phyloP scores from a whole-genome alignment of 2,329 filamentous ascomycete genomes.

The Hortaea sp. region DNA sequence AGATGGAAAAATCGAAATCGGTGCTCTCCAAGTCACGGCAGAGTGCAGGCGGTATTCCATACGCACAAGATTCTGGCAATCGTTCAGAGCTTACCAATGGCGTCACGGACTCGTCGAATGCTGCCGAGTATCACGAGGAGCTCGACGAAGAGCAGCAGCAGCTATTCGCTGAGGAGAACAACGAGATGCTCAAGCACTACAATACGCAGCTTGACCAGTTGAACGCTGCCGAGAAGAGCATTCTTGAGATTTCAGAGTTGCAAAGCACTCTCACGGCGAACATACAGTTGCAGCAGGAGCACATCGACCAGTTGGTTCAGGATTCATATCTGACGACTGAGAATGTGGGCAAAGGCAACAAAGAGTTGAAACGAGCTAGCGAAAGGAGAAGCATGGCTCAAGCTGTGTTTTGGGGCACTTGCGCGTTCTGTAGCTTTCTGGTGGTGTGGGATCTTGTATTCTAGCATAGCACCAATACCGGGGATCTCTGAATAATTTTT shows the following conservation, averaged over 20 bases:
- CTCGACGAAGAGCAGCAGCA: slow-evolving; percentile 79
- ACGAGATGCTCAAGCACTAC: slow-evolving; percentile 85
- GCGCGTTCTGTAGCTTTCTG: slow-evolving; percentile 35
- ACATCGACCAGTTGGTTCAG: slow-evolving; percentile 78
- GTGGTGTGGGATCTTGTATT: slow-evolving; percentile 42
- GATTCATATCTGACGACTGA: slow-evolving; percentile 74
- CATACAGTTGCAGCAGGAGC: slow-evolving; percentile 72
- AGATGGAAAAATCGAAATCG: slow-evolving; percentile 83
- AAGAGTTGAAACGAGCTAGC: slow-evolving; percentile 74
- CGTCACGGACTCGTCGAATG: neutral
- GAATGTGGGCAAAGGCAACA: slow-evolving; percentile 83
- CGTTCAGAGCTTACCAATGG: neutral
- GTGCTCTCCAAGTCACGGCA: slow-evolving; percentile 55
- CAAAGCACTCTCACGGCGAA: slow-evolving; percentile 84
- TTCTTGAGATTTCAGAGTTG: slow-evolving; percentile 85
- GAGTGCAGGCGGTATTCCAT: slow-evolving; percentile 13
- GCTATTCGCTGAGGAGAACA: slow-evolving; percentile 87
- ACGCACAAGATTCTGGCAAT: slow-evolving; percentile 4
- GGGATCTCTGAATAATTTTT: too few species aligned
- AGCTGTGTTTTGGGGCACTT: slow-evolving; percentile 39
- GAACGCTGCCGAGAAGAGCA: slow-evolving; percentile 76
- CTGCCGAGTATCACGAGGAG: slow-evolving; percentile 21
- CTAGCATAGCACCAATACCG: slow-evolving; percentile 11
- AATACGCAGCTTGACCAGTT: slow-evolving; percentile 92
- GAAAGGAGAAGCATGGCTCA: slow-evolving; percentile 42